Percentiles rank a stretch among this genome's conserved stretches.
Conservation (phyloP, 2,329 filamentous ascomycete species). For the Juglanconis juglandina region DNA sequence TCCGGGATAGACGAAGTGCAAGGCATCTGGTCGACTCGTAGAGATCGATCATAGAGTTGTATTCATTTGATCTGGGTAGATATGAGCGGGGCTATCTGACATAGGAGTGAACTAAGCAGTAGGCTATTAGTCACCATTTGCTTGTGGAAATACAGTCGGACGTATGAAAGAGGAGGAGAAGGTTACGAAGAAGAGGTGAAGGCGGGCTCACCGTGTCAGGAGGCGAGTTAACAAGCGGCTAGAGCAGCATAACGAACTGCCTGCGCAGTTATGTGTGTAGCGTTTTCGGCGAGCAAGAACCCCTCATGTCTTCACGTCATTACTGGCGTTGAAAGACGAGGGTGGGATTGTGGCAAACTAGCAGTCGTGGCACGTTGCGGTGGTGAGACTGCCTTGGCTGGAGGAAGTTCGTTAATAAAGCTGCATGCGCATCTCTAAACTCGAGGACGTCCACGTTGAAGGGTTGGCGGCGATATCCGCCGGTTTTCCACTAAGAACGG, state of each 20-base stretch:
- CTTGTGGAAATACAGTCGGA: not conserved
- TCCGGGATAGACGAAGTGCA: not conserved
- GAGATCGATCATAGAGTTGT: not conserved
- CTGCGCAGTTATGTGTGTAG: not conserved
- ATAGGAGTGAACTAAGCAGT: not conserved
- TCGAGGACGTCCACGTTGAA: not conserved
- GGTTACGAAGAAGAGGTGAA: not conserved
- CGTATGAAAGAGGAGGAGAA: not conserved
- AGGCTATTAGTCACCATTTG: not conserved
- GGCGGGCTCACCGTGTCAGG: not conserved
- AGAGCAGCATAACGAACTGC: not conserved
- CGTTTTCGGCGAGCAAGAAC: not conserved
- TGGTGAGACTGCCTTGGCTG: not conserved
- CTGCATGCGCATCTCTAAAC: not conserved
- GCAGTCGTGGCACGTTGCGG: not conserved
- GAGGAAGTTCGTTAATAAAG: not conserved
- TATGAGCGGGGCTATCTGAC: not conserved
- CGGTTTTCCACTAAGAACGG: not conserved
- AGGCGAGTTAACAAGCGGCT: not conserved
- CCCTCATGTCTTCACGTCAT: not conserved
- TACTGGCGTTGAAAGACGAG: not conserved
- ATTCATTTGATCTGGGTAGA: constrained; percentile 3
- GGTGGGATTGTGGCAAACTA: not conserved
- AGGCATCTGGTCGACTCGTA: constrained; percentile 5
- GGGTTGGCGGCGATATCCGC: not conserved